Base-by-base conservation (phyloP, 1,139 yeast genomes). In the Candida smagusa region DNA sequence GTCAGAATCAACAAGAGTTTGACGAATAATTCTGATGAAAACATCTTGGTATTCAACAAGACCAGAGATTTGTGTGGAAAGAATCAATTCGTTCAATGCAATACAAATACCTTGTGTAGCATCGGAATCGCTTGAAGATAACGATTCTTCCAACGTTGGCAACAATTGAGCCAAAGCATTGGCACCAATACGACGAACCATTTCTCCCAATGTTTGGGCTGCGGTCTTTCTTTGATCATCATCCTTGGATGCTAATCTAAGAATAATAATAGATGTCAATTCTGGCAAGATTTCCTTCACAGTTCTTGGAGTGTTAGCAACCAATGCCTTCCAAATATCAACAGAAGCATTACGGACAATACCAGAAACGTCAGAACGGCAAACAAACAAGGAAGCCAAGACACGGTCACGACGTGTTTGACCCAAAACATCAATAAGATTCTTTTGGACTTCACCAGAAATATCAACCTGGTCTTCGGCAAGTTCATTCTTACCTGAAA, bases 281-380 rank as follows among this genome's bases (percentile, higher is more conserved):
- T 89, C 73, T 28, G 97, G 95, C 49, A 94, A 65, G 42, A 92
- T 86, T 58, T 90, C 97, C 68, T 87, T 92, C 39, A 92, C 84
- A n/a, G 96, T 88, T 60, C 85, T 81, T 33, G 98, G 98, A 27
- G 98, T 92, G 58, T 92, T 92, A 39, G 95, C 85, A 39, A 94
- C 97, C 60, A 94, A 72, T 0, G 96, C 89, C 65, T 90, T 90
- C 99, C 99, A 94, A 37, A 94, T 90, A 52, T 92, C 97, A 45
- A 88, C 79, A n/a, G 97, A 82, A 30, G 95, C 87, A 48, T 80
- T 80, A 53, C 98, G 82, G 23, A 94, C 98, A 54, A 83, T 74
- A 50, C 88, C 88, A 33, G 94, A 79, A 34, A 82, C 79, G 68
- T 94, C 99, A 24, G 95, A 85, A 60, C 98, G 89, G 61, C 97